Percentiles rank a stretch among this genome's conserved stretches.
phyloP scores from a whole-genome alignment of 768 basidiomycete genomes.

The Podaxis rugospora region DNA sequence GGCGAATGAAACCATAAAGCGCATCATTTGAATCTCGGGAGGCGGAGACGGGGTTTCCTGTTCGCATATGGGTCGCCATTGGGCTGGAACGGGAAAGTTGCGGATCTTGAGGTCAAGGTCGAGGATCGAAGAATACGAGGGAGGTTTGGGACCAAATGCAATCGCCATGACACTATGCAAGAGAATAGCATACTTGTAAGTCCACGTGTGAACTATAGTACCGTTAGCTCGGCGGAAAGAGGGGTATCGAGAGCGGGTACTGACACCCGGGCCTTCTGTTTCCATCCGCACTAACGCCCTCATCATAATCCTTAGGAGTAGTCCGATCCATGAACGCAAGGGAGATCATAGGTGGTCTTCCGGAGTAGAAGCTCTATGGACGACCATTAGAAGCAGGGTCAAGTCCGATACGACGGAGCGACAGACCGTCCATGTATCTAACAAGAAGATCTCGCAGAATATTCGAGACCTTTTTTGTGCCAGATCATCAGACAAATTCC shows the following conservation, averaged over 20 bases:
- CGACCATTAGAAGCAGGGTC: background rate
- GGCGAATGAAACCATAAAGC: conserved; percentile 35
- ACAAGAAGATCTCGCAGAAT: conserved; percentile 67
- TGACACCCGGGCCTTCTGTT: conserved; percentile 38
- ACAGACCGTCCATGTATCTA: conserved; percentile 59
- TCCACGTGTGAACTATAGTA: conserved; percentile 49
- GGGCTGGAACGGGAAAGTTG: conserved; percentile 49
- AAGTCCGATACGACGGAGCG: background rate
- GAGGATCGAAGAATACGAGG: conserved; percentile 47
- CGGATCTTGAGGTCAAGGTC: conserved; percentile 59
- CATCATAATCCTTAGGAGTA: conserved; percentile 41
- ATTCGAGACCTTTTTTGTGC: conserved; percentile 46
- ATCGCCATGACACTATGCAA: conserved; percentile 46
- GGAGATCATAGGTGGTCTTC: conserved; percentile 54
- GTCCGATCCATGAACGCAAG: conserved; percentile 51
- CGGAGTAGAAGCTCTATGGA: conserved; percentile 54
- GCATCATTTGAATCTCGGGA: conserved; percentile 31
- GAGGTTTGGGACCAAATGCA: conserved; percentile 49
- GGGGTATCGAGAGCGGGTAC: conserved; percentile 14
- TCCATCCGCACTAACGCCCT: conserved; percentile 28
- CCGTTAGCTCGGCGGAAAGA: background rate
- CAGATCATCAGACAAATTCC: conserved; percentile 46
- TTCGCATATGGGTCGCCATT: conserved; percentile 36
- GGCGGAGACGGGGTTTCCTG: conserved; percentile 15
- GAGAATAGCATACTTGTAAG: conserved; percentile 48